Evolutionary conservation across 2,329 filamentous ascomycete species (phyloP).

Genomic region (Lanzia echinophila): DNA sequence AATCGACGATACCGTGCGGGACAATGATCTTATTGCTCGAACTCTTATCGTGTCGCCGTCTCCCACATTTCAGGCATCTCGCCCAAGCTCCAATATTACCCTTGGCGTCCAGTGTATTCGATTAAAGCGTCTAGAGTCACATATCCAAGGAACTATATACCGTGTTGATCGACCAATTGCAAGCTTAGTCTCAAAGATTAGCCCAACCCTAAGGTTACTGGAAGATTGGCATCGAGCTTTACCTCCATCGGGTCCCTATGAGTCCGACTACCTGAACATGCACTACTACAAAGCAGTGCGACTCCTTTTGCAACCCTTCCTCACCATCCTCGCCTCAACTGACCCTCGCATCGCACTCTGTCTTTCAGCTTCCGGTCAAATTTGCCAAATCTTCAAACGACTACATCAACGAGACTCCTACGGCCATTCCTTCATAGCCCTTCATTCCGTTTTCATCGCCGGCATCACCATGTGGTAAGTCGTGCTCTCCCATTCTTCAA

Average conservation of each 20-base stretch:
- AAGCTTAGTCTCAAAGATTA: conserved; percentile 41
- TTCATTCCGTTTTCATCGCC: conserved; percentile 38
- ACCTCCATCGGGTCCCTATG: conserved; percentile 25
- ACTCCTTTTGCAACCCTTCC: conserved; percentile 45
- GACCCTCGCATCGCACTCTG: conserved; percentile 42
- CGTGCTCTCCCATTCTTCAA: not conserved
- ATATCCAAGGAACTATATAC: conserved; percentile 46
- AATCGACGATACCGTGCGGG: conserved; percentile 36
- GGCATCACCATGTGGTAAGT: conserved; percentile 33
- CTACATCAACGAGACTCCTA: conserved; percentile 36
- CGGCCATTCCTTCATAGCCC: conserved; percentile 38
- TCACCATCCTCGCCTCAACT: conserved; percentile 38
- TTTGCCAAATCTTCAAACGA: conserved; percentile 38
- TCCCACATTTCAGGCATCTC: conserved; percentile 26
- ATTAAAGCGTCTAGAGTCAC: conserved; percentile 41
- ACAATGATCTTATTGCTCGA: conserved; percentile 24
- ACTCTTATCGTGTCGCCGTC: conserved; percentile 29
- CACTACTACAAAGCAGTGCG: conserved; percentile 44
- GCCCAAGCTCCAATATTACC: conserved; percentile 33
- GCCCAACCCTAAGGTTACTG: conserved; percentile 38
- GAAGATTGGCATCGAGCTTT: conserved; percentile 41
- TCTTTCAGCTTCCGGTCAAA: conserved; percentile 34
- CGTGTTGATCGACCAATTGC: conserved; percentile 40
- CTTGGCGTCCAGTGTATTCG: conserved; percentile 39
- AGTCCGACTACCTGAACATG: conserved; percentile 42